Evolutionary conservation across 495 filamentous ascomycete genomes (phyloP).

Genomic region (Xylaria intraflava): DNA sequence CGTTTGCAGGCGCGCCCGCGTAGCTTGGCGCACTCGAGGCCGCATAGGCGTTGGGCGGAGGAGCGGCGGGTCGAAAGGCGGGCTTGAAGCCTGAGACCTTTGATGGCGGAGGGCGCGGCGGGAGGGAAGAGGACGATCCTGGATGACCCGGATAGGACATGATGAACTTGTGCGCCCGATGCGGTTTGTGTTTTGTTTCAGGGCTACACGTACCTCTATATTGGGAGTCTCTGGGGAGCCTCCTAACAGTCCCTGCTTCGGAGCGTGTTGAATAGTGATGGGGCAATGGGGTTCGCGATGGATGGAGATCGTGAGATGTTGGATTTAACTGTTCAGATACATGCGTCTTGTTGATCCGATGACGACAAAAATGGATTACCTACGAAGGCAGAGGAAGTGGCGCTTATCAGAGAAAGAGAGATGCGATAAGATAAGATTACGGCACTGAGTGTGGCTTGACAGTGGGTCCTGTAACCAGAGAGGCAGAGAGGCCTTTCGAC

Average conservation of each 20-base stretch:
- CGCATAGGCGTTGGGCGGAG: constrained; percentile 25
- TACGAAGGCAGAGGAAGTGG: not conserved
- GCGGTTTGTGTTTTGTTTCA: constrained; percentile 22
- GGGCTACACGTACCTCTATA: constrained; percentile 41
- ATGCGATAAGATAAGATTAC: not conserved
- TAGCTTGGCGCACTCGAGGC: constrained; percentile 31
- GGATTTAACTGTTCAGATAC: constrained; percentile 5
- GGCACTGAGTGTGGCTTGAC: not conserved
- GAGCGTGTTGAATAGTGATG: not conserved
- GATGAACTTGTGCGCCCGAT: constrained; percentile 59
- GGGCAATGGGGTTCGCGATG: not conserved
- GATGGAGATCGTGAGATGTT: constrained; percentile 24
- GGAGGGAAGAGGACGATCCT: constrained; percentile 71
- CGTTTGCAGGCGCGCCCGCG: constrained; percentile 26
- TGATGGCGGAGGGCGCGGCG: constrained; percentile 72
- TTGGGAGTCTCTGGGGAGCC: not conserved
- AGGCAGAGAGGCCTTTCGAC: no score
- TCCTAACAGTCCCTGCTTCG: not conserved
- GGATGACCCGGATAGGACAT: constrained; percentile 93
- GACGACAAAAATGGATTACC: not conserved
- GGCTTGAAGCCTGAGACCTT: constrained; percentile 54
- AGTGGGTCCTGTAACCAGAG: no score
- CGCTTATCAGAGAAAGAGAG: constrained; percentile 5
- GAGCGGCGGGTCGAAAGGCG: constrained; percentile 43
- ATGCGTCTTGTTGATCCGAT: constrained; percentile 7